phyloP scores from a whole-genome alignment of 768 basidiomycete species.

The Tricholoma hemisulphureum region DNA sequence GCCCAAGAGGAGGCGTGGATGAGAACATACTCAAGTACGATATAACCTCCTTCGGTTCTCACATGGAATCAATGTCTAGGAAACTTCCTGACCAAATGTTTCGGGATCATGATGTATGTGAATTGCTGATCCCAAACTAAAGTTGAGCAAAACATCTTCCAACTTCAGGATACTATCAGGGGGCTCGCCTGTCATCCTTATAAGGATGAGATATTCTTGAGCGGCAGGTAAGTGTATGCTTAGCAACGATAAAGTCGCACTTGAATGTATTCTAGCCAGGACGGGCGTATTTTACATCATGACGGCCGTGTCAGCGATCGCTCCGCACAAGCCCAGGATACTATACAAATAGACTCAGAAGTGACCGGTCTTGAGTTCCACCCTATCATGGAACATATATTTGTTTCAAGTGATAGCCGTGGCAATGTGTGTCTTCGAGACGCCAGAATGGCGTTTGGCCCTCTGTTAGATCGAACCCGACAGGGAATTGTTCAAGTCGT shows the following conservation, averaged over 20 bases:
- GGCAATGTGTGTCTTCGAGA: slow-evolving; percentile 70
- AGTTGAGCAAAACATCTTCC: background rate
- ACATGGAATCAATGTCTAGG: slow-evolving; percentile 8
- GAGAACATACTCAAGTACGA: slow-evolving; percentile 54
- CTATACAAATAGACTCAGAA: slow-evolving; percentile 51
- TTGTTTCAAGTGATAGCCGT: slow-evolving; percentile 58
- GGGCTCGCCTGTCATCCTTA: slow-evolving; percentile 63
- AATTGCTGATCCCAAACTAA: background rate
- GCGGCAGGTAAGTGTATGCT: slow-evolving; percentile 51
- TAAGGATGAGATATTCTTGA: slow-evolving; percentile 67
- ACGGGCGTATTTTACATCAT: slow-evolving; percentile 63
- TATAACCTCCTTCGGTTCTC: slow-evolving; percentile 35
- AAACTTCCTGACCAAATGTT: slow-evolving; percentile 23
- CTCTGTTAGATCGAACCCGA: slow-evolving; percentile 39
- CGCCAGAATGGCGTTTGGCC: slow-evolving; percentile 70
- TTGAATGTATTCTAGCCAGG: slow-evolving; percentile 47
- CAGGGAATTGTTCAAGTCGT: slow-evolving; percentile 59
- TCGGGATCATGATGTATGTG: slow-evolving; percentile 28
- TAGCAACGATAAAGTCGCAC: slow-evolving; percentile 9
- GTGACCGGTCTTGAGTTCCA: slow-evolving; percentile 68
- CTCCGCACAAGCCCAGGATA: slow-evolving; percentile 43
- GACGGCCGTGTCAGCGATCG: slow-evolving; percentile 46
- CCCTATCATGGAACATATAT: slow-evolving; percentile 65
- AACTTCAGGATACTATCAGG: slow-evolving; percentile 61
- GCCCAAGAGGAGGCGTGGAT: slow-evolving; percentile 56